Base-by-base conservation (phyloP, 805 yeast genomes). In the Candida dajiaensis region DNA sequence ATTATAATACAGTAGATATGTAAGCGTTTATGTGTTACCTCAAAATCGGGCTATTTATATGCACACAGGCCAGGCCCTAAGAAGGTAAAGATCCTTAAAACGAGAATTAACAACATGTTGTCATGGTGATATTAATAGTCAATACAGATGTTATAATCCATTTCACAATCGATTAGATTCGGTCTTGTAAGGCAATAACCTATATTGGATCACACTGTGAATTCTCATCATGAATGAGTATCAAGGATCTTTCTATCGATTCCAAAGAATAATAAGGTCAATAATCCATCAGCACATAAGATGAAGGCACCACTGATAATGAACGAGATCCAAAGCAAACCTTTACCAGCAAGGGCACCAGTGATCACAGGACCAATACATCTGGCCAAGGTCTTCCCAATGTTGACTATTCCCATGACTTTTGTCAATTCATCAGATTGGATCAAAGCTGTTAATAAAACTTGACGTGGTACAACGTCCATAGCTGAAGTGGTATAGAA, bases 401-500 rank as follows among this genome's bases (percentile, higher is more conserved):
- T 81, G 58, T 89, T 89, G 10, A 89, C 96, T 2, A 85, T 70
- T 2, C 97, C 97, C 80, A 89, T 74, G 1, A 85, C 89, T 54
- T 73, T 77, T 3, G 95, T 81, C 41, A 90, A 68, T 42, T 87
- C 94, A 11, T 70, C 64, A 12, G 76, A 73, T 15, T 74, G 72
- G 36, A 89, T 79, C 19, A 88, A 69, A 2, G 85, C 73, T 0
- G 95, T 81, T 42, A 89, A 65, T 37, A 89, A 70, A 9, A 89
- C 78, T 65, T 89, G 96, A 43, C 97, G 76, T 7, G 97, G 96
- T 3, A 89, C 94, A 25, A 89, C 96, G 61, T 89, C 97, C 90
- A 89, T 88, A 2, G 90, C 79, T 2, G 82, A 72, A 0, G 88
- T 78, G 2, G 82, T 67, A 49, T 80, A 81, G 52, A 86, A 79